Conservation (phyloP, 2,329 filamentous ascomycete species). For the Periconia sp. region DNA sequence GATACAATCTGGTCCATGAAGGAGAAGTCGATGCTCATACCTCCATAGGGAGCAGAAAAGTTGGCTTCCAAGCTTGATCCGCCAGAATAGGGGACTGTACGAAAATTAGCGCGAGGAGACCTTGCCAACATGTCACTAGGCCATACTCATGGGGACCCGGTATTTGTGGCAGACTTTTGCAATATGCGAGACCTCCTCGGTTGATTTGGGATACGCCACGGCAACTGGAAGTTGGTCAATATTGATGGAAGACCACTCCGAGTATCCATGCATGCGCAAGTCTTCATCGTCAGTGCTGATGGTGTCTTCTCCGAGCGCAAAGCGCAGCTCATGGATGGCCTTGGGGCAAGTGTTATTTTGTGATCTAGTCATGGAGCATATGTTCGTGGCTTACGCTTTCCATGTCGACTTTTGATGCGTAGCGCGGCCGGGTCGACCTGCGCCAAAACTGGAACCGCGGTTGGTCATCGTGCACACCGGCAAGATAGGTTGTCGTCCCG, state of each 20-base stretch:
- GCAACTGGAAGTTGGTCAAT: constrained; percentile 68
- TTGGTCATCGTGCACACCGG: constrained; percentile 53
- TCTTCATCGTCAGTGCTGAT: constrained; percentile 70
- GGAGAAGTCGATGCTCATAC: constrained; percentile 87
- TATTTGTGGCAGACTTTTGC: constrained; percentile 78
- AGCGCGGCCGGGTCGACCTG: constrained; percentile 43
- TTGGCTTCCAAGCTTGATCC: constrained; percentile 89
- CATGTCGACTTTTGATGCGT: constrained; percentile 59
- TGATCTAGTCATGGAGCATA: no score
- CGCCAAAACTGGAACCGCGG: constrained; percentile 35
- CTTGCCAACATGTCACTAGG: not conserved
- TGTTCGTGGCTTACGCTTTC: constrained; percentile 49
- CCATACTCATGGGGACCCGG: constrained; percentile 71
- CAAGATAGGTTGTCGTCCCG: constrained; percentile 59
- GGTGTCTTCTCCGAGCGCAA: constrained; percentile 61
- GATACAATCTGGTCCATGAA: constrained; percentile 83
- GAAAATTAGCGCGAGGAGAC: not conserved
- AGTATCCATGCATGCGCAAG: constrained; percentile 69
- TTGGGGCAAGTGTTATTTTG: no score
- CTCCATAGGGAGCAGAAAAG: constrained; percentile 85
- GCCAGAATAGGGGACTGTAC: constrained; percentile 77
- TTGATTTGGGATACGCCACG: constrained; percentile 68
- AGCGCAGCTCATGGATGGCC: constrained; percentile 63
- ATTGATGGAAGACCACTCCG: constrained; percentile 74
- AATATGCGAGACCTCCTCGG: constrained; percentile 68